Evolutionary conservation across 1,139 yeast genomes (phyloP), one percentile per base, ranked within the genome.

Genomic region (Debaryomyces nepalensis): DNA sequence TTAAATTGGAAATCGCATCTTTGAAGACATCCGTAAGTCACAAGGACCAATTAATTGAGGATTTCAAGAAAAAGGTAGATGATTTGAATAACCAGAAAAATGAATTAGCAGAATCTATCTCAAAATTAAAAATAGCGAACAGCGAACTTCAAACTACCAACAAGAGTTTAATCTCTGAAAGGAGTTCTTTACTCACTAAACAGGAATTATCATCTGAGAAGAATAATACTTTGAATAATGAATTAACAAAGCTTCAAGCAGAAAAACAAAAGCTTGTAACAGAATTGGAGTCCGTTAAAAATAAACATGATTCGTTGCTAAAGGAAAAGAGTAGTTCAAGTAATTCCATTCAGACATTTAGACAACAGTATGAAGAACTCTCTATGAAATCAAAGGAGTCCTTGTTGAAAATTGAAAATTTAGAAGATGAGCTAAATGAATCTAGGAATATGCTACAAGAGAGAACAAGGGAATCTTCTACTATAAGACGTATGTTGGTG

Each of bases 381-480:
- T 63, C 73, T 5, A 77, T 85, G 77, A 81, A 85, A 42, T 65
- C 84, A 24, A 79, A 79, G 48, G 98, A 91, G 53, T 70, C 82
- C 3, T 73, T 74, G 24, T 70, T 72, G 41, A 75, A 79, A 48
- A 70, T 79, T 21, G 93, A 87, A 45, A 76, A 81, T 2, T 63
- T 91, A 38, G 91, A 87, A 52, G 96, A 89, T 45, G 97, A 91
- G 54, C 64, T 91, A 11, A 70, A 78, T 7, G 98, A 91, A 45
- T 72, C 87, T 4, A 78, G 89, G 47, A 76, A 79, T 33, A 73
- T 82, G 60, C 65, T 91, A 6, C 93, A 84, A 54, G 97, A 90
- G 51, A 78, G 96, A 48, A 81, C 85, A 0, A 73, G 91, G 38
- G 98, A 93, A 63, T 74, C 90, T 0, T 72, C 83, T 3, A 82